Conservation (phyloP, 495 filamentous ascomycete species). For the Aspergillus bridgeri region DNA sequence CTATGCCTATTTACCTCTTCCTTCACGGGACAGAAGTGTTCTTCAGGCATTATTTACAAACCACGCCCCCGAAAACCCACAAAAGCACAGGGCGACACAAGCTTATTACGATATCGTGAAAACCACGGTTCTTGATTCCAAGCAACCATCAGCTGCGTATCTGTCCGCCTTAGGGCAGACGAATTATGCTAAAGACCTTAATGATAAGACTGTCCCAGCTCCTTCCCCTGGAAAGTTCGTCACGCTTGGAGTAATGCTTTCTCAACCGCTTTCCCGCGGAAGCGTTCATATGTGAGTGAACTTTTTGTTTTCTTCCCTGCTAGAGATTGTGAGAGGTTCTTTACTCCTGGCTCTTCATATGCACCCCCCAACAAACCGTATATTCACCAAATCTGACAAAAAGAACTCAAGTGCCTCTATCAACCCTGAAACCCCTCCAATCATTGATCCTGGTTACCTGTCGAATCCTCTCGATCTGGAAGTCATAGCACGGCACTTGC, state of each 20-base stretch:
- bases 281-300: conserved; percentile 7
- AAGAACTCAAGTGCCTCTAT: conserved; percentile 4
- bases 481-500: conserved; percentile 7
- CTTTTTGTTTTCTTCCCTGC: neutral
- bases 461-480: conserved; percentile 8
- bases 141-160: conserved; percentile 5
- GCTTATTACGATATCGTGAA: conserved; percentile 6
- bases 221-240: conserved; percentile 8
- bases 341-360: conserved; percentile 8
- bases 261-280: conserved; percentile 6
- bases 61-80: conserved; percentile 4
- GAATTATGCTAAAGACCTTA: conserved; percentile 6
- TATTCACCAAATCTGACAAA: conserved; percentile 7
- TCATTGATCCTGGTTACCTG: conserved; percentile 6
- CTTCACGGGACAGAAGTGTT: conserved; percentile 1
- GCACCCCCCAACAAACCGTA: conserved; percentile 3
- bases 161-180: conserved; percentile 8
- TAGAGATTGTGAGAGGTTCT: conserved; percentile 4
- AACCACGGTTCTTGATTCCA: conserved; percentile 5
- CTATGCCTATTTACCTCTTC: conserved; percentile 7
- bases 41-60: conserved; percentile 6
- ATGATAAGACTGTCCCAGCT: conserved; percentile 1
- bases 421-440: conserved; percentile 5
- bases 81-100: conserved; percentile 3
- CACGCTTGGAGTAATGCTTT: conserved; percentile 8